Base-by-base conservation (phyloP, 345 rosid species). In the Balakata baccata region DNA sequence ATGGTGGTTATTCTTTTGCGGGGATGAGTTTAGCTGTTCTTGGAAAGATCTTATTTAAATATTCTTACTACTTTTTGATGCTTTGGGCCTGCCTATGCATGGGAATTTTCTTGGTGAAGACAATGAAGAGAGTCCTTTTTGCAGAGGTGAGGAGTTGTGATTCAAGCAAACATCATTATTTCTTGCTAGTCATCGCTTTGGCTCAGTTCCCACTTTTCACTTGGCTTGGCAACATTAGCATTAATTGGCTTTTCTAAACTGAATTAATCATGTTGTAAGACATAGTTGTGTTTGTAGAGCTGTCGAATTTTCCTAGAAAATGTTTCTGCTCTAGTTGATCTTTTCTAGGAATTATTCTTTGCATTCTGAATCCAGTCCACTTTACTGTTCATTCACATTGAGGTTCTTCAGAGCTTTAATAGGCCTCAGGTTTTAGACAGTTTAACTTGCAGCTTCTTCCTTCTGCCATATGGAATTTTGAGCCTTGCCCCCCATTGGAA, bases 141-240 rank as follows among this genome's bases (percentile, higher is more conserved):
- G 89, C 96, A 1, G 99, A 91, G 83, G 93, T 88, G 83, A 83
- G 99, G 84, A 91, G 82, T 71, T 86, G 84, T 22, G 98, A 92
- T 82, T 86, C 96, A 0, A 95, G 94, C 94, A 85, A 83, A 86
- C 98, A 92, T 77, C 96, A 92, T 78, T 95, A 87, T 75, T 85
- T 92, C 84, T 78, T 92, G 81, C 86, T 95, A 73, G 85, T 91
- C 80, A 89, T 95, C 49, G 98, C 93, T 67, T 79, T 95, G 77
- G 94, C 90, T 11, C 98, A 95, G 83, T 84, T 92, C 80, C 99
- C 97, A 8, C 86, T 92, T 72, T 87, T 92, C 84, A 76, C 76
- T 62, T 92, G 98, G 99, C 97, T 95, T 74, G 97, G 98, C 75
- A 95, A 92, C 86, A 85, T 92, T 75, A 90, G 86, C 76, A 86